Conservation (phyloP, 2,329 filamentous ascomycete genomes). For the Sporothrix curviconia region DNA sequence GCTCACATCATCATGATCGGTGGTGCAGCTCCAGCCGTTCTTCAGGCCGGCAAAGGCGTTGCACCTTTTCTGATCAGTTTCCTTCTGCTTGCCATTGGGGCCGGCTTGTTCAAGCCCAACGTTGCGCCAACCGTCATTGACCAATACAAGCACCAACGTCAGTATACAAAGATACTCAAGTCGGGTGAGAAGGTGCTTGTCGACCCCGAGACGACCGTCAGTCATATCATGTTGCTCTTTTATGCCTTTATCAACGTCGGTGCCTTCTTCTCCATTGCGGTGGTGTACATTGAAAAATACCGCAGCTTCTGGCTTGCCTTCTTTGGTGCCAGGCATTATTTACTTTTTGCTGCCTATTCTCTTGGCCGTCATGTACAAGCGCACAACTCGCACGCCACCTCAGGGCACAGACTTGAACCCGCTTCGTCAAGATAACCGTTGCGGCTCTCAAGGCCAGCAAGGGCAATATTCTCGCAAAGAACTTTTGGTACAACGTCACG, state of each 20-base stretch:
- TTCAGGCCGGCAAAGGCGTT: constrained; percentile 45
- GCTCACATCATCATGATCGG: constrained; percentile 60
- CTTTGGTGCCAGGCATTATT: constrained; percentile 40
- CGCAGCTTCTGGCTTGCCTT: constrained; percentile 69
- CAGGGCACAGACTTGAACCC: constrained; percentile 59
- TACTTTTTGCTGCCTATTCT: constrained; percentile 55
- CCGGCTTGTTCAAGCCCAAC: constrained; percentile 65
- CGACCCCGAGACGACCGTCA: constrained; percentile 38
- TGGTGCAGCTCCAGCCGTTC: constrained; percentile 54
- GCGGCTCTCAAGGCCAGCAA: constrained; percentile 46
- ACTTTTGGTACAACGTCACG: constrained; percentile 54
- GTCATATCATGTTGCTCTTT: constrained; percentile 45
- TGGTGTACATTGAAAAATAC: constrained; percentile 70
- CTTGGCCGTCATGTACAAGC: constrained; percentile 49
- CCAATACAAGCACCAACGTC: constrained; percentile 35
- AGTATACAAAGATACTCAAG: constrained; percentile 36
- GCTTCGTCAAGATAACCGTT: constrained; percentile 49
- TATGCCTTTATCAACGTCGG: constrained; percentile 65
- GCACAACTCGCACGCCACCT: constrained; percentile 51
- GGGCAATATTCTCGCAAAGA: constrained; percentile 46
- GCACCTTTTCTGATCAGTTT: constrained; percentile 56
- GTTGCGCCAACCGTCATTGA: constrained; percentile 38
- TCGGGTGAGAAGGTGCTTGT: constrained; percentile 40
- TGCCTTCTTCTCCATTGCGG: constrained; percentile 51
- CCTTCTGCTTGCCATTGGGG: constrained; percentile 60